These are phyloP conservation scores for Stephanodiscus triporus DNA, from an alignment of 108 stramenopile species.

Conservation along the genomic window DNA sequence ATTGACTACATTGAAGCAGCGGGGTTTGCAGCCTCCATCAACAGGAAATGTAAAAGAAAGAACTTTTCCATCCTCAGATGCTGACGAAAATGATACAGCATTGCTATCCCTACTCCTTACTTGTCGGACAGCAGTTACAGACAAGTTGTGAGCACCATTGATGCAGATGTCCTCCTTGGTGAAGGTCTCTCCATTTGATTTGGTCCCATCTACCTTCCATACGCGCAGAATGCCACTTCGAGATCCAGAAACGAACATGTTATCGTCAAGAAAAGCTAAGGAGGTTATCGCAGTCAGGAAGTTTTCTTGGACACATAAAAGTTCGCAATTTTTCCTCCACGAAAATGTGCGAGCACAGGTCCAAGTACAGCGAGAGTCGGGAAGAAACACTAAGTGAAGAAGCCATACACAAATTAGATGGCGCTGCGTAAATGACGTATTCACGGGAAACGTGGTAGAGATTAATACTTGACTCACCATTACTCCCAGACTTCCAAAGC, in stretches of 20 bases:
- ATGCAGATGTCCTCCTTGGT: constrained; percentile 30
- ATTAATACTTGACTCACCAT: neutral
- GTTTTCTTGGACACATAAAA: neutral
- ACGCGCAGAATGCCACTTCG: constrained; percentile 26
- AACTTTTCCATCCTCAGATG: constrained; percentile 40
- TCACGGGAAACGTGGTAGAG: neutral
- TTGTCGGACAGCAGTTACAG: constrained; percentile 20
- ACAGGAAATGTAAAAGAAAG: constrained; percentile 30
- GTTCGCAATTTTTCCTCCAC: constrained; percentile 12
- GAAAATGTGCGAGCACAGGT: constrained; percentile 31
- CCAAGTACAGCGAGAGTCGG: constrained; percentile 18
- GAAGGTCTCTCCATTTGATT: constrained; percentile 10
- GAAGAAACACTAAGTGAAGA: constrained; percentile 12
- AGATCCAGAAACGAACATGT: constrained; percentile 30
- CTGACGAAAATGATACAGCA: constrained; percentile 20
- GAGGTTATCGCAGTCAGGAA: constrained; percentile 24
- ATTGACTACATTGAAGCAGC: constrained; percentile 32
- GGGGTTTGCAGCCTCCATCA: constrained; percentile 19
- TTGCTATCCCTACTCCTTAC: constrained; percentile 2
- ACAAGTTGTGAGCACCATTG: constrained; percentile 32
- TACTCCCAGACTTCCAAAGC: constrained; percentile 27
- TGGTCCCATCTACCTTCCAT: constrained; percentile 30
- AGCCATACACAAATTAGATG: neutral
- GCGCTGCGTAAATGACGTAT: neutral
- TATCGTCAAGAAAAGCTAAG: constrained; percentile 20